These are phyloP conservation scores for Capronia coronata DNA, from an alignment of 2,329 filamentous ascomycete species.

Conservation along the genomic window DNA sequence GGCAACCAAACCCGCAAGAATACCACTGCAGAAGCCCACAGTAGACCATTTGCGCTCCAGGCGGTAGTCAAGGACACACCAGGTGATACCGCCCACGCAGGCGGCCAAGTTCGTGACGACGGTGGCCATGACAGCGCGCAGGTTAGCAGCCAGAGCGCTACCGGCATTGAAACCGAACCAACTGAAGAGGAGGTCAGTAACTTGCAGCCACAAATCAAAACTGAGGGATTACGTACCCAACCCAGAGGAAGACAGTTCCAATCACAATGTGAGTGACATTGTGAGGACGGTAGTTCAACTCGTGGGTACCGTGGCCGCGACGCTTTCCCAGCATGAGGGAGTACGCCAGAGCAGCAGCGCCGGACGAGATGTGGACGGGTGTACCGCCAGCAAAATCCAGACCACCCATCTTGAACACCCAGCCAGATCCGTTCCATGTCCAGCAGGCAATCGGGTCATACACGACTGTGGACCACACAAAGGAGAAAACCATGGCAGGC, in stretches of 20 bases:
- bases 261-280: constrained; percentile 90
- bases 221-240: constrained; percentile 47
- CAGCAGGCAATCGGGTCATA: constrained; percentile 93
- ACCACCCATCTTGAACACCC: constrained; percentile 71
- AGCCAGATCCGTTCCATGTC: constrained; percentile 83
- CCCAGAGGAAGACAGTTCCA: constrained; percentile 89
- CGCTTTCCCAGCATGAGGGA: constrained; percentile 86
- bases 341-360: constrained; percentile 77
- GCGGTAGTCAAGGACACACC: constrained; percentile 81
- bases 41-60: constrained; percentile 88
- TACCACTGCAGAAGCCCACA: constrained; percentile 86
- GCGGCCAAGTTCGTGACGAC: constrained; percentile 81
- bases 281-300: constrained; percentile 76
- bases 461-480: constrained; percentile 81
- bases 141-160: constrained; percentile 70
- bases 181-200: constrained; percentile 43
- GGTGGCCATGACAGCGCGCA: constrained; percentile 80
- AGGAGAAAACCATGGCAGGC: constrained; percentile 85
- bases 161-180: constrained; percentile 96
- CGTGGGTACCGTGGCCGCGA: constrained; percentile 62
- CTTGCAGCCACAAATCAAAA: neutral
- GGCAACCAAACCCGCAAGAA: constrained; percentile 77
- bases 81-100: constrained; percentile 78
- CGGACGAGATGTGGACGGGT: constrained; percentile 63
- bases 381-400: constrained; percentile 87